phyloP scores from a whole-genome alignment of 73 alveolate species.

The Stentor roeselii region DNA sequence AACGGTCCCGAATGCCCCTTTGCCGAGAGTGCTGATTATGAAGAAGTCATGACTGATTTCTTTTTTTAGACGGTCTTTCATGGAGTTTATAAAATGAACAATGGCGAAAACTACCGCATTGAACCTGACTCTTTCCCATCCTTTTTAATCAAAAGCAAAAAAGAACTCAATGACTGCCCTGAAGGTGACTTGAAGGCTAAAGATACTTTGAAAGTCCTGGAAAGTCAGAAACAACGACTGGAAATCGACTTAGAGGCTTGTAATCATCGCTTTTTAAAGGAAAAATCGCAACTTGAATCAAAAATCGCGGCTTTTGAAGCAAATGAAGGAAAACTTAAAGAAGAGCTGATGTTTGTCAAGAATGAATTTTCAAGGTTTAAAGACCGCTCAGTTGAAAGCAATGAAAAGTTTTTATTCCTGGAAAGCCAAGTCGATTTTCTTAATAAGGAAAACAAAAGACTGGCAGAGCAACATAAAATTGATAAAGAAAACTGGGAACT shows the following conservation, averaged over 20 bases:
- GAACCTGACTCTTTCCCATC: not conserved
- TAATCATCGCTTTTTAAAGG: not conserved
- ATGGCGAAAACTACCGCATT: not conserved
- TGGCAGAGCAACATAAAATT: not conserved
- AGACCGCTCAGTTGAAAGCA: not conserved
- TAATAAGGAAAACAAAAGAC: not conserved
- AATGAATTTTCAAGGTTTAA: not conserved
- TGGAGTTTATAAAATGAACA: not conserved
- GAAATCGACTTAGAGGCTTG: not conserved
- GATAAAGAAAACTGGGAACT: slow-evolving; percentile 5
- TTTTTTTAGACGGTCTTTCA: too few species aligned
- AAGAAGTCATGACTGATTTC: too few species aligned
- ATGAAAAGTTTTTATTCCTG: not conserved
- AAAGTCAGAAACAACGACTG: not conserved
- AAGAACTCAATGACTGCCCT: not conserved
- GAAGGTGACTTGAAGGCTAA: not conserved
- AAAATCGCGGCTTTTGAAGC: not conserved
- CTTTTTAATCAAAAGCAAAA: not conserved
- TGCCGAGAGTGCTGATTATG: slow-evolving; percentile 26
- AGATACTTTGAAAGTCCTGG: not conserved
- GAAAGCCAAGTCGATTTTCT: not conserved
- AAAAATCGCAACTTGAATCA: too few species aligned
- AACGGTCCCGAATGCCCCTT: slow-evolving; percentile 52
- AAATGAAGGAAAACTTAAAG: not conserved
- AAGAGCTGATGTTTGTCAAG: too few species aligned